Base-by-base conservation (phyloP, 75 land plant genomes). In the Selaginella tamariscina region DNA sequence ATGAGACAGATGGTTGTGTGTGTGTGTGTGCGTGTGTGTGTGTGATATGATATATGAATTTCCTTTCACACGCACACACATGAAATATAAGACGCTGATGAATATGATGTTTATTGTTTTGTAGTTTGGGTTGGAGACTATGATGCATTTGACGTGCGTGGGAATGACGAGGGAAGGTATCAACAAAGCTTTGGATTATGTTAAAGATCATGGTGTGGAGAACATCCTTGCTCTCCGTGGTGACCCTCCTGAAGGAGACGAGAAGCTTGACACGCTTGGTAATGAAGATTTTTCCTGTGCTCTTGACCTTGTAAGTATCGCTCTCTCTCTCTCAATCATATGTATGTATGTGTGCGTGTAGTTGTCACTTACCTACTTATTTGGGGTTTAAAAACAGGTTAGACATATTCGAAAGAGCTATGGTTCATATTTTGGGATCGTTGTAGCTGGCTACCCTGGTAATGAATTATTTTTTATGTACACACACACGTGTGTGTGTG, bases 371-470 rank as follows among this genome's bases (percentile, higher is more conserved):
- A 39, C 11, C 15, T 39, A 15, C 49, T 39, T 39, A 5, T 39
- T 15, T 5, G 49, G 15, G 11, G 5, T 15, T 39, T 5, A 5
- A 15, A 39, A 39, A 65, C 79, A 93, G 98, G 98, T 86, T 54
- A 71, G 80, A 55, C 96, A 94, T 60, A 94, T 94, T 31, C 67
- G 90, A 28, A 67, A 70, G 13, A 78, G 80, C 29, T 85, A 89
- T 70, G 96, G 88, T 18, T 88, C 89, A 65, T 89, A 84, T 70
- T 94, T 94, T 70, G 96, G 98, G 30, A 83, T 94, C 11, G 86
- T 94, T 64, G 96, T 94, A 69, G 96, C 98, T 71, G 96, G 98
- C 27, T 89, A 94, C 80, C 98, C 98, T 70, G 98, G 98, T 92
- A 13, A 15, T 22, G 29, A 18, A 26, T 2, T 2, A 29, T 65